Evolutionary conservation across 768 basidiomycete species (phyloP).

Genomic region (Mycena pura): DNA sequence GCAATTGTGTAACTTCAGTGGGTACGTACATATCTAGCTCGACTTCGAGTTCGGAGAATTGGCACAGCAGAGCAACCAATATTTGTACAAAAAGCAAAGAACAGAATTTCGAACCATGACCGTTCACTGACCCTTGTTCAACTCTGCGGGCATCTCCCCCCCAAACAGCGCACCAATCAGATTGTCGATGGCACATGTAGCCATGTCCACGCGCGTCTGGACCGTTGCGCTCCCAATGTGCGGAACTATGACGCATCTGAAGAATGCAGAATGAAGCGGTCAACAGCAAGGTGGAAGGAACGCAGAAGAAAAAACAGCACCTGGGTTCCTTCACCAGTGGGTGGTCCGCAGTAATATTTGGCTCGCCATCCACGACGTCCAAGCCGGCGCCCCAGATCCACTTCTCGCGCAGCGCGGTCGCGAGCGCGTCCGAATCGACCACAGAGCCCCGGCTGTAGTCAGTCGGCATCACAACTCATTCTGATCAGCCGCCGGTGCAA

Average conservation of each 20-base stretch:
- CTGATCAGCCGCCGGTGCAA: not conserved
- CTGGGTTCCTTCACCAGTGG: slow-evolving; percentile 80
- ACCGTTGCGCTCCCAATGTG: slow-evolving; percentile 92
- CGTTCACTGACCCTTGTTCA: slow-evolving; percentile 24
- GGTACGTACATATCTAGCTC: too few relatives aligned
- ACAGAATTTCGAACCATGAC: too few relatives aligned
- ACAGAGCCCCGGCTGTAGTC: slow-evolving; percentile 71
- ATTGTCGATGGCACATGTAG: slow-evolving; percentile 73
- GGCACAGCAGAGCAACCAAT: too few relatives aligned
- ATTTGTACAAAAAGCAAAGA: too few relatives aligned
- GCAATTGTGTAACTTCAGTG: too few relatives aligned
- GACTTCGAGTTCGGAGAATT: too few relatives aligned
- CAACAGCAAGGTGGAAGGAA: not conserved
- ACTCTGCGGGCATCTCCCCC: slow-evolving; percentile 60
- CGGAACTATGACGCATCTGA: slow-evolving; percentile 83
- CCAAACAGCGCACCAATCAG: slow-evolving; percentile 62
- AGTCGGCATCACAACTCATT: not conserved
- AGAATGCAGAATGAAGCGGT: too few relatives aligned
- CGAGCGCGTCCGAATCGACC: slow-evolving; percentile 90
- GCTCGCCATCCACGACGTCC: slow-evolving; percentile 95
- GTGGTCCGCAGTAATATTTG: slow-evolving; percentile 74
- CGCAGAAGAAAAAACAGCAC: slow-evolving; percentile 40
- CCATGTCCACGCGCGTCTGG: slow-evolving; percentile 87
- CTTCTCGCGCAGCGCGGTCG: slow-evolving; percentile 73
- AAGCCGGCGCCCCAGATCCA: slow-evolving; percentile 93